Evolutionary conservation across 192 early-diverging fungal species (phyloP).

Genomic region (Haplosporangium gracile): DNA sequence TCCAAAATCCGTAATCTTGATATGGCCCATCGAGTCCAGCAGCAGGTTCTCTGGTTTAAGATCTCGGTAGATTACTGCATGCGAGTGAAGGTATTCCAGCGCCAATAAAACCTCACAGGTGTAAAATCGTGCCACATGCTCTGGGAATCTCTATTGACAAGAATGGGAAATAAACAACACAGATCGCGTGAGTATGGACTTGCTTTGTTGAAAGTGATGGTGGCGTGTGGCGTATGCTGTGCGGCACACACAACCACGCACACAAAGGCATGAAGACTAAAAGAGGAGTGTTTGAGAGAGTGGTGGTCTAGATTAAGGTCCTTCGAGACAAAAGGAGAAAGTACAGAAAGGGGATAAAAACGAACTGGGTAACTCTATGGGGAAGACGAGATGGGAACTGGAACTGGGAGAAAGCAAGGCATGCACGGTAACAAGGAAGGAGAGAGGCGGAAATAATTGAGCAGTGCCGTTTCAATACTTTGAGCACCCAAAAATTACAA

Average conservation of each 20-base stretch:
- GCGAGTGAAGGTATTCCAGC: slow-evolving; percentile 83
- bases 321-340: background rate
- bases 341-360: background rate
- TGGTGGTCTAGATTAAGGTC: background rate
- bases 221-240: background rate
- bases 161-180: background rate
- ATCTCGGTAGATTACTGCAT: slow-evolving; percentile 86
- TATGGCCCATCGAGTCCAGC: slow-evolving; percentile 83
- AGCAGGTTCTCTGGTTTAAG: slow-evolving; percentile 88
- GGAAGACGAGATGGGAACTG: background rate
- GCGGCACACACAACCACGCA: background rate
- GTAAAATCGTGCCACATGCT: slow-evolving; percentile 84
- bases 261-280: no score
- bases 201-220: background rate
- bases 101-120: slow-evolving; percentile 82
- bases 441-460: background rate
- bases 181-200: background rate
- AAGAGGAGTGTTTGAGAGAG: background rate
- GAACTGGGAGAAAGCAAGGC: slow-evolving; percentile 8
- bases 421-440: background rate
- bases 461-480: slow-evolving; percentile 1
- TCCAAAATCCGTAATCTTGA: slow-evolving; percentile 91
- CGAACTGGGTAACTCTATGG: background rate
- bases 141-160: slow-evolving; percentile 70
- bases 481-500: background rate